These are phyloP conservation scores for Rutstroemia sp. DNA, from an alignment of 2,329 filamentous ascomycete genomes.

Conservation along the genomic window DNA sequence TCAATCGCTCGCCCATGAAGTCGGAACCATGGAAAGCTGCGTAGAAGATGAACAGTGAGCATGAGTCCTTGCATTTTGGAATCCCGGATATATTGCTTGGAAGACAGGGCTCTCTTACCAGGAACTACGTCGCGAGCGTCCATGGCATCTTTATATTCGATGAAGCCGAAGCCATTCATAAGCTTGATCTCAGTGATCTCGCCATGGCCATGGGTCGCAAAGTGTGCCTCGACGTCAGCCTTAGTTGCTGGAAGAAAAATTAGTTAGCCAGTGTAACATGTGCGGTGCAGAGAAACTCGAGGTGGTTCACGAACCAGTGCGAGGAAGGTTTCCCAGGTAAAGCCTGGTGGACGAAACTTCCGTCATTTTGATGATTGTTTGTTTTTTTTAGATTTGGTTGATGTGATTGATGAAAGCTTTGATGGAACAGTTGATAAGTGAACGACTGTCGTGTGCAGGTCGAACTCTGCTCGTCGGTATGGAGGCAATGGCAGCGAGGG, in stretches of 20 bases:
- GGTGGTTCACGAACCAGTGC: slow-evolving; percentile 64
- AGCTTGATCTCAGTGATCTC: slow-evolving; percentile 99
- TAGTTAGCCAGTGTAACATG: not conserved
- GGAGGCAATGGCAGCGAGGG: too few species aligned
- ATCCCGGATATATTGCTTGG: not conserved
- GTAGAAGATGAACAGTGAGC: slow-evolving; percentile 18
- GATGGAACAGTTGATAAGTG: not conserved
- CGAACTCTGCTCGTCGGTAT: too few species aligned
- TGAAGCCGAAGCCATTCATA: slow-evolving; percentile 99
- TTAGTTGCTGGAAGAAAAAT: slow-evolving; percentile 67
- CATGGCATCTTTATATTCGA: slow-evolving; percentile 98
- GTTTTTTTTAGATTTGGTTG: not conserved
- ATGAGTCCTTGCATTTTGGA: slow-evolving; percentile 8
- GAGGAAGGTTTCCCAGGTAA: slow-evolving; percentile 95
- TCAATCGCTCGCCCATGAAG: slow-evolving; percentile 95
- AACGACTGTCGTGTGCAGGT: too few species aligned
- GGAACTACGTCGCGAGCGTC: slow-evolving; percentile 97
- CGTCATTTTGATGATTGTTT: slow-evolving; percentile 43
- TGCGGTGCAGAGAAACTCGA: not conserved
- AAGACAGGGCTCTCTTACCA: slow-evolving; percentile 50
- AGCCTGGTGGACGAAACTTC: slow-evolving; percentile 93
- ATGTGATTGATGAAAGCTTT: not conserved
- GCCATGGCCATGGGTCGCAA: slow-evolving; percentile 90
- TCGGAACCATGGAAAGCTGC: slow-evolving; percentile 76
- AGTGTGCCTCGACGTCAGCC: slow-evolving; percentile 92